phyloP scores from a whole-genome alignment of 2,329 filamentous ascomycete genomes.

The Botrytis paeoniae region DNA sequence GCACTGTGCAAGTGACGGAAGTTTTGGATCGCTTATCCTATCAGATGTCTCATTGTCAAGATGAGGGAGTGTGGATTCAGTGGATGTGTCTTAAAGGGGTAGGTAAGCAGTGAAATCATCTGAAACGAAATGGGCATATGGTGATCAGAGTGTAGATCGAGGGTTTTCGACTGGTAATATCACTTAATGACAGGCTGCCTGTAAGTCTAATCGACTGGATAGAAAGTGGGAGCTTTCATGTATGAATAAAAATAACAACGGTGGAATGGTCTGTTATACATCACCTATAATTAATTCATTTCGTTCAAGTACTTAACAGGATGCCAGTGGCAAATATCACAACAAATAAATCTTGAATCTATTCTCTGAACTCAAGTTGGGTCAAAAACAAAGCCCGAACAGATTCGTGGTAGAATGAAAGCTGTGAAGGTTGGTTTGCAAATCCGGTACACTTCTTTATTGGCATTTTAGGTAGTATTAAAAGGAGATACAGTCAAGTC shows the following conservation, averaged over 20 bases:
- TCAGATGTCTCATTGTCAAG: not conserved
- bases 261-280: not conserved
- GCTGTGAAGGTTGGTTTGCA: not conserved
- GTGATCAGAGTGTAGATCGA: conserved; percentile 1
- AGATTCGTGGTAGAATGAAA: not conserved
- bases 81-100: not conserved
- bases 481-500: not conserved
- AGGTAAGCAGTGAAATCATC: not conserved
- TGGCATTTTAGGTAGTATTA: not conserved
- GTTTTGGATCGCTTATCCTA: not conserved
- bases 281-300: not conserved
- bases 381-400: not conserved
- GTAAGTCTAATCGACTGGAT: not conserved
- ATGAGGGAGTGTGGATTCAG: not conserved
- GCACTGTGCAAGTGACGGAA: not conserved
- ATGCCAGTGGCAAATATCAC: not conserved
- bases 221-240: not conserved
- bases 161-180: not conserved
- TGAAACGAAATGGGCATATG: not conserved
- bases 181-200: not conserved
- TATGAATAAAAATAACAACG: not conserved
- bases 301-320: not conserved
- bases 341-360: not conserved
- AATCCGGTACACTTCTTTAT: not conserved
- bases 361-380: not conserved